Percentiles rank a stretch among this genome's conserved stretches.
Conservation (phyloP, 805 yeast species). For the Saturnispora dispora region DNA sequence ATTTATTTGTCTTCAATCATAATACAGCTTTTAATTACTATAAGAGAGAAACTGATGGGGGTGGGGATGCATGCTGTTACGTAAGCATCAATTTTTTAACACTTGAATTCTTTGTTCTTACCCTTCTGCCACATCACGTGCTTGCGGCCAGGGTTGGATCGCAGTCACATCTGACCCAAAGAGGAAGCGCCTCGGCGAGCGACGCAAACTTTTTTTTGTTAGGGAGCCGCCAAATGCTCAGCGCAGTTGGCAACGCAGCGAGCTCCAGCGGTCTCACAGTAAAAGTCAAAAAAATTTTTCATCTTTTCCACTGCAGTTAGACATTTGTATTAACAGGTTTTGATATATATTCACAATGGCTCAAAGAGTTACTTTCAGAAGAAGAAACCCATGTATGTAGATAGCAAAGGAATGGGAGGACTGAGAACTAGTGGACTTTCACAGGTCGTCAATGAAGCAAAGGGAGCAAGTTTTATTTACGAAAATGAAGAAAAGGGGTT, state of each 20-base stretch:
- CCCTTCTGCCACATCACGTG: slow-evolving; percentile 9
- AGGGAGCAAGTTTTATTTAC: too few species aligned
- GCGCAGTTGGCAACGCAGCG: neutral
- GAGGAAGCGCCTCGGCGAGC: neutral
- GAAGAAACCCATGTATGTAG: slow-evolving; percentile 97
- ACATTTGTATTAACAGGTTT: neutral
- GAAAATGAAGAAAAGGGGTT: too few species aligned
- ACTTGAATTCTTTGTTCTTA: too few species aligned
- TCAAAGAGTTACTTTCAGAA: slow-evolving; percentile 98
- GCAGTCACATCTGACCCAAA: neutral
- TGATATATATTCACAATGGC: slow-evolving; percentile 54
- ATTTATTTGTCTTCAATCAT: neutral
- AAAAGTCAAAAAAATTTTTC: neutral
- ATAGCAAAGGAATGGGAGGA: neutral
- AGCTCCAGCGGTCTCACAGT: neutral
- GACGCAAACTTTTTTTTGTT: neutral
- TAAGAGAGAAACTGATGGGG: too few species aligned
- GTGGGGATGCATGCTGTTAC: too few species aligned
- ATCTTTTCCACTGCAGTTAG: neutral
- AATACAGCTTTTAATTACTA: too few species aligned
- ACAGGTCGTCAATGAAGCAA: too few species aligned
- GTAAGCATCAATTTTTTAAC: too few species aligned
- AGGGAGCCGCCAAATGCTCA: neutral
- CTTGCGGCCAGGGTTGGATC: neutral
- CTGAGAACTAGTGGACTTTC: neutral